A percentile compares a stretch with the other conserved stretches of the same genome.
phyloP scores from a whole-genome alignment of 495 filamentous ascomycete species.

The Neurospora sp. region DNA sequence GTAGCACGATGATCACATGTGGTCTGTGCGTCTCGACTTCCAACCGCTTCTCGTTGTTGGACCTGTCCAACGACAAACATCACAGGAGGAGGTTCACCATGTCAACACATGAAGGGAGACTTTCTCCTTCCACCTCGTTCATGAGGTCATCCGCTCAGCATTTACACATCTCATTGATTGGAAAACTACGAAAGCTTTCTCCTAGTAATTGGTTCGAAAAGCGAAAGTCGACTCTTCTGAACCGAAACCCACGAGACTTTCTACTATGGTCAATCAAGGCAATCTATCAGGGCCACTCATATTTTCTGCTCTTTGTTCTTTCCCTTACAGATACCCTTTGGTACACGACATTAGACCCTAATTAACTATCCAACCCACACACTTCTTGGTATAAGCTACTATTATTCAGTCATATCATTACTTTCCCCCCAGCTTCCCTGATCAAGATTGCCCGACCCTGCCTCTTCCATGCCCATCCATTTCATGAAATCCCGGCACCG shows the following conservation, averaged over 20 bases:
- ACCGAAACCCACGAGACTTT: not conserved
- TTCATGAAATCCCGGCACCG: conserved; percentile 26
- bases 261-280: not conserved
- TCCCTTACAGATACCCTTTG: not conserved
- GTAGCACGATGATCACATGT: not conserved
- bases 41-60: not conserved
- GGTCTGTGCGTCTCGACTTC: not conserved
- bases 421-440: not conserved
- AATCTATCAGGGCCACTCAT: not conserved
- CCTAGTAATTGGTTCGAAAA: not conserved
- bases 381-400: no score
- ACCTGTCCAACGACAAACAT: not conserved
- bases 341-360: not conserved
- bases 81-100: not conserved
- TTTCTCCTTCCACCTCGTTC: not conserved
- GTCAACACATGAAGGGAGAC: not conserved
- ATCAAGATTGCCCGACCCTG: conserved; percentile 7
- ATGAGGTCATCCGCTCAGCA: not conserved
- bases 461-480: conserved; percentile 21
- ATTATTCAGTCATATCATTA: not conserved
- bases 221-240: not conserved
- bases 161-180: not conserved
- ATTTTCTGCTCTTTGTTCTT: not conserved
- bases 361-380: not conserved
- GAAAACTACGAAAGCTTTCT: not conserved